Evolutionary conservation across 2,329 filamentous ascomycete genomes (phyloP).

Genomic region (Phoma sp.): DNA sequence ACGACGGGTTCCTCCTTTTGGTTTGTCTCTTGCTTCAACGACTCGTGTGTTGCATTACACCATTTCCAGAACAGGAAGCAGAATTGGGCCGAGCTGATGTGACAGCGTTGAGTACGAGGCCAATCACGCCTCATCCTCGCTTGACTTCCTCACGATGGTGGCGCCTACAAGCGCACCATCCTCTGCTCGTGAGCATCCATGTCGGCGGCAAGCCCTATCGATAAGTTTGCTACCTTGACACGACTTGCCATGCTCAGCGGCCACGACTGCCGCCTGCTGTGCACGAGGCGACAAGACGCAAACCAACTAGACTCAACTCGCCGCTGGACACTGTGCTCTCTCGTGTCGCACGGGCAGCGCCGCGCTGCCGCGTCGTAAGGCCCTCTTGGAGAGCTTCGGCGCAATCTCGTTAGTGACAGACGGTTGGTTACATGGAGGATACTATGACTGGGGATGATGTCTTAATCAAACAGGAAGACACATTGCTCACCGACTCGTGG

Average conservation of each 20-base stretch:
- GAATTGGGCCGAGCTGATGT: conserved; percentile 1
- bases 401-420: conserved; percentile 12
- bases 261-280: neutral
- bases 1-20: neutral
- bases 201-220: conserved; percentile 14
- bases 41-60: neutral
- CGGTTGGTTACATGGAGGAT: conserved; percentile 4
- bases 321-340: conserved; percentile 3
- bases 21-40: neutral
- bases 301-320: conserved; percentile 1
- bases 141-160: conserved; percentile 4
- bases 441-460: conserved; percentile 4
- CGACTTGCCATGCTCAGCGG: conserved; percentile 3
- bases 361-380: conserved; percentile 17
- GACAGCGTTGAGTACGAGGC: neutral
- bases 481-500: conserved; percentile 4
- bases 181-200: neutral
- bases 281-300: conserved; percentile 9
- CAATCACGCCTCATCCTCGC: conserved; percentile 6
- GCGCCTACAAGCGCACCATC: conserved; percentile 7
- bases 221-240: conserved; percentile 7
- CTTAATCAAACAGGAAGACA: neutral
- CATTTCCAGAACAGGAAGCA: neutral
- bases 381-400: conserved; percentile 12
- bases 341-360: conserved; percentile 13